Percentiles rank a stretch among this genome's conserved stretches.
phyloP scores from a whole-genome alignment of 441 rosid genomes.

The Populus hybrid region DNA sequence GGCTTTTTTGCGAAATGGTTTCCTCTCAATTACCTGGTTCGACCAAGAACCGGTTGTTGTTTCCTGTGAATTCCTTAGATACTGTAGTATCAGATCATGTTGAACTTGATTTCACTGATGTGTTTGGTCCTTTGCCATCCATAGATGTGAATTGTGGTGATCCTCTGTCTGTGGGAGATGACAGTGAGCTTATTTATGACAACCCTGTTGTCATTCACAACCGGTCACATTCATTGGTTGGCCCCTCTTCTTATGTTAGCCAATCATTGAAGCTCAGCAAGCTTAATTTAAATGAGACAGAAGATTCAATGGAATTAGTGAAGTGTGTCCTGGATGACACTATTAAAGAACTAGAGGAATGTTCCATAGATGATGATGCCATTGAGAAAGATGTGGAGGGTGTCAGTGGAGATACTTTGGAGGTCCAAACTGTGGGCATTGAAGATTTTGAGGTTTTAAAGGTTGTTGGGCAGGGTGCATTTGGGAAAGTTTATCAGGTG shows the following conservation, averaged over 20 bases:
- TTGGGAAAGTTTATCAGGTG: conserved; percentile 92
- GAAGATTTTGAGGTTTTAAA: conserved; percentile 89
- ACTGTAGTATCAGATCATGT: conserved; percentile 46
- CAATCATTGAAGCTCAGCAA: conserved; percentile 62
- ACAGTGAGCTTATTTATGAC: conserved; percentile 50
- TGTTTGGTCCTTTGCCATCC: conserved; percentile 75
- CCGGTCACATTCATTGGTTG: conserved; percentile 89
- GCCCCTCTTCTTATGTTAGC: conserved; percentile 59
- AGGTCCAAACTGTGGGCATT: conserved; percentile 44
- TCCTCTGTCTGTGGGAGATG: conserved; percentile 30
- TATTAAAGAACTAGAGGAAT: conserved; percentile 38
- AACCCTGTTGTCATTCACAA: conserved; percentile 67
- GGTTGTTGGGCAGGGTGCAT: conserved; percentile 95
- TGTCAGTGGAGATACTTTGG: conserved; percentile 24
- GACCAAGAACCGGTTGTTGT: conserved; percentile 40
- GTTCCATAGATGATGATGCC: conserved; percentile 27
- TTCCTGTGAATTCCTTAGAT: conserved; percentile 45
- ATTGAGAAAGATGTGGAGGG: conserved; percentile 25
- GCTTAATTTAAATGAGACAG: conserved; percentile 51
- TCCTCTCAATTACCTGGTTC: conserved; percentile 53
- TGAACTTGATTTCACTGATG: conserved; percentile 87
- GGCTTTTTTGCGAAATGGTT: conserved; percentile 47
- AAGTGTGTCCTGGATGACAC: conserved; percentile 37
- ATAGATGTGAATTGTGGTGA: conserved; percentile 31
- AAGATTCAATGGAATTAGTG: conserved; percentile 45